Base-by-base conservation (phyloP, 495 filamentous ascomycete species). In the Xylaria cubensis region DNA sequence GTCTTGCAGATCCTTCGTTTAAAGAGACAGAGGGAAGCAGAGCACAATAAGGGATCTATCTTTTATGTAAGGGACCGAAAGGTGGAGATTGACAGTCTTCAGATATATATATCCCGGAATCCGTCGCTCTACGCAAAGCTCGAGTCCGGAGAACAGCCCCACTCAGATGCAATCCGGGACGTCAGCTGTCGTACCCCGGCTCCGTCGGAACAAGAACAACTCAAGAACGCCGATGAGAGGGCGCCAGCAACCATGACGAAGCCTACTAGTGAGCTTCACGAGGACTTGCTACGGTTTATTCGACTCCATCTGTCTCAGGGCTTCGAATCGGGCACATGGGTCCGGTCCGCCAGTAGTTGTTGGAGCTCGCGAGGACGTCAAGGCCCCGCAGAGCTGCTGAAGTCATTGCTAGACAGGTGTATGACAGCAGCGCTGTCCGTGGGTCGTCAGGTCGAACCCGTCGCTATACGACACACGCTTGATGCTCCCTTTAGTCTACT, bases 81-180 rank as follows among this genome's bases (percentile, higher is more conserved):
- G 50, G 79, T 80, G 32, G 77, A 79, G 50, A 65, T 68, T 46
- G 72, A 71, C 53, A 77, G 67, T 15, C 73, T 80, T 42, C 74
- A 78, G 59, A 56, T 79, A n/a, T 79, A 79, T 66, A 72, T 79
- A 50, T 77, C 77, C 17, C 76, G 77, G 50, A 79, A 79, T 21
- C 77, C 77, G 8, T 76, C 74, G 9, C 68, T 78, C 67, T 79
- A 76, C 53, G 73, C 77, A 42, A 78, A 74, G 62, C 74, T 79
- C 34, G 74, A 78, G 26, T 73, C 74, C 61, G 77, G 77, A 13
- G 71, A 55, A 64, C 55, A 59, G 50, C 77, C 77, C 39, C 73
- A 64, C 59, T 53, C 46, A 29, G 77, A 79, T 58, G 77, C 77
- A 32, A 64, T 79, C 53, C 77, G 77, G 41, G 77, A 79, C 55